These are phyloP conservation scores for Byssochlamys sp. DNA, from an alignment of 2,329 filamentous ascomycete species.

Conservation along the genomic window DNA sequence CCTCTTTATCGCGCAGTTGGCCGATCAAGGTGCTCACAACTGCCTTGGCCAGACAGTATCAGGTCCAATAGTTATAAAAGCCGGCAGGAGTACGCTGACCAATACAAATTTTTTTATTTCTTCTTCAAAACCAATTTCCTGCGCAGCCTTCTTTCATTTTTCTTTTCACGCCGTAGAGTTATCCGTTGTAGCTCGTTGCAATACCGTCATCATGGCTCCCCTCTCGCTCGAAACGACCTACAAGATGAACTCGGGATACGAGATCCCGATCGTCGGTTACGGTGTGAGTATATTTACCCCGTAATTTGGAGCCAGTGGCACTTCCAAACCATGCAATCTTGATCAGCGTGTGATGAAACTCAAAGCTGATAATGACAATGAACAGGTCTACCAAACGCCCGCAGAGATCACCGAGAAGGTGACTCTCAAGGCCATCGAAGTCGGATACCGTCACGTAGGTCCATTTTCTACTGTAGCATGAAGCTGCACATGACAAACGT, in stretches of 20 bases:
- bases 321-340: neutral
- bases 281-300: constrained; percentile 23
- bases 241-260: constrained; percentile 31
- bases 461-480: too few relatives aligned
- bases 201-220: constrained; percentile 14
- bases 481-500: neutral
- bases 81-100: neutral
- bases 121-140: too few relatives aligned
- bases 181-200: neutral
- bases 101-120: neutral
- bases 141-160: neutral
- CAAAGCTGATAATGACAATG: constrained; percentile 5
- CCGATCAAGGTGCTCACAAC: neutral
- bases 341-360: neutral
- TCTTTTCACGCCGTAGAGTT: neutral
- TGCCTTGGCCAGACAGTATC: neutral
- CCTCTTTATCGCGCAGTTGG: neutral
- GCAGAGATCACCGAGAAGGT: constrained; percentile 49
- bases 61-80: neutral
- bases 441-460: constrained; percentile 49
- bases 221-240: constrained; percentile 26
- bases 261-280: constrained; percentile 33
- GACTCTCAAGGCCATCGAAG: constrained; percentile 46
- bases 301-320: neutral
- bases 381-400: constrained; percentile 39